Base-by-base conservation (phyloP, 2,329 filamentous ascomycete genomes). In the Blastomyces emzantsi region DNA sequence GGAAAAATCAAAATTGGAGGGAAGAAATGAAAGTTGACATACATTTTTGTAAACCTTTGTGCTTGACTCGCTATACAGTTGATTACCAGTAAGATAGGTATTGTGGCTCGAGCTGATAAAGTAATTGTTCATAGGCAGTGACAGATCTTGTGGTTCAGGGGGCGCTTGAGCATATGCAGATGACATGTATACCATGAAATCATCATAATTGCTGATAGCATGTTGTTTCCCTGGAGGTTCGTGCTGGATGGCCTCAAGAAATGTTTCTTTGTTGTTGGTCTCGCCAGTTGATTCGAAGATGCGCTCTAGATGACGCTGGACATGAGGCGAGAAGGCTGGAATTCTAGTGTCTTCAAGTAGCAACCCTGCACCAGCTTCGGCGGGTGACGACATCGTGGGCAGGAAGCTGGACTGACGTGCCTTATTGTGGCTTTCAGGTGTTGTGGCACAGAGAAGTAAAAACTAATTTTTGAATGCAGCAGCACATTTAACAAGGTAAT, bases 81-180 rank as follows among this genome's bases (percentile, higher is more conserved):
- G 93, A 70, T 96, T 92, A 1, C 92, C 92, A 1, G 87, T 87
- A 52, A 96, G 80, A 74, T 96, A 97, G 0, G 92, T 97, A 73
- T 97, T 97, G 79, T 97, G 92, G 72, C 91, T 96, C 68, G 90
- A 95, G 66, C 88, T 96, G 73, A 97, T 92, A 75, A 91, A 97
- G 78, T 97, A 97, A 73, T 95, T 91, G 57, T 88, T 90, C 64
- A 96, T 81, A 3, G 90, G 89, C 61, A 83, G 84, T 0, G 82
- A 83, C 41, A 86, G 73, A 71, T 92, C 87, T 64, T 84, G 80
- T 66, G 77, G 70, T 39, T 77, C 69, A 28, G 75, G 64, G 8
- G 76, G 73, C 28, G 76, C 73, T n/a, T 80, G 79, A 67, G 78
- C 81, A 67, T 77, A 78, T 17, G 75, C 72, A 25, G 76, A 79